Conservation (phyloP, 75 land plant species). For the Picea sitchensis region DNA sequence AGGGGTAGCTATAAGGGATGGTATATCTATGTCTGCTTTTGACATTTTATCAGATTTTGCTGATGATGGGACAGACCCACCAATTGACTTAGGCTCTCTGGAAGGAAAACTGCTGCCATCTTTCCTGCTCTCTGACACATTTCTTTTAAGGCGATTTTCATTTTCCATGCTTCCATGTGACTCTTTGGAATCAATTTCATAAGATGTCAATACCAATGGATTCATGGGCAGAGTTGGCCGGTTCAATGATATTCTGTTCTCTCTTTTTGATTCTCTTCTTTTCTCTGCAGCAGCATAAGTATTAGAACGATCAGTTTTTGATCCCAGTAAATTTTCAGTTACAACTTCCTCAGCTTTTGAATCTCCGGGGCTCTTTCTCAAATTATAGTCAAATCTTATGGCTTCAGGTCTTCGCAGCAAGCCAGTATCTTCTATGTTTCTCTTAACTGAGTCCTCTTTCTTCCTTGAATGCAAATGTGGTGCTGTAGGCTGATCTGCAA, state of each 20-base stretch:
- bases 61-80: neutral
- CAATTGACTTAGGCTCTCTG: neutral
- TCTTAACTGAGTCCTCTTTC: neutral
- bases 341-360: neutral
- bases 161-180: neutral
- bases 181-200: neutral
- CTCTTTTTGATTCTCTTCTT: slow-evolving; percentile 4
- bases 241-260: neutral
- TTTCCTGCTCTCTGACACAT: neutral
- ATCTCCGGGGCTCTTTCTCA: neutral
- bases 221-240: neutral
- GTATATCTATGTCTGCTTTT: neutral
- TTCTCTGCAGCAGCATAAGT: slow-evolving; percentile 1
- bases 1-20: neutral
- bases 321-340: neutral
- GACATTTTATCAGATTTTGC: neutral
- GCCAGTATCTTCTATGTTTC: neutral
- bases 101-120: neutral
- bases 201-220: neutral
- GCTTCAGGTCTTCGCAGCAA: slow-evolving; percentile 42
- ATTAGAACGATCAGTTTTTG: slow-evolving; percentile 2
- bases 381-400: slow-evolving; percentile 7
- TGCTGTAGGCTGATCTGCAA: neutral
- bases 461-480: neutral
- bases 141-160: too few relatives aligned